phyloP scores from a whole-genome alignment of 179 eudicot genomes.

The Heliamphora pulchella region DNA sequence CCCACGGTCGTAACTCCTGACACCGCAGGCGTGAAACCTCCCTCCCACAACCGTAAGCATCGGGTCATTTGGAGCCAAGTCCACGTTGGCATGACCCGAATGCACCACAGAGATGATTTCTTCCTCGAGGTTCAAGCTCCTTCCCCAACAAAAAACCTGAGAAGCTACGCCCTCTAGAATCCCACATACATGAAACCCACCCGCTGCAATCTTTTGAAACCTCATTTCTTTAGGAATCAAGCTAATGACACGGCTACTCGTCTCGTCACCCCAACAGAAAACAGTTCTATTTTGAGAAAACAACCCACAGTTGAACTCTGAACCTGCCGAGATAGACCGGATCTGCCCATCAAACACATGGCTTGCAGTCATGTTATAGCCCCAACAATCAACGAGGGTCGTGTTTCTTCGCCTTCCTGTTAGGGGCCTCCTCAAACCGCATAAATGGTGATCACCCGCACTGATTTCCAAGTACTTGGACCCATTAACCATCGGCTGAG shows the following conservation, averaged over 20 bases:
- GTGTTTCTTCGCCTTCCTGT: slow-evolving; percentile 45
- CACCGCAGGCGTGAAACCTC: slow-evolving; percentile 81
- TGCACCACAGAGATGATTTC: slow-evolving; percentile 29
- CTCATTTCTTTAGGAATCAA: slow-evolving; percentile 39
- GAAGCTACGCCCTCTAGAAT: slow-evolving; percentile 56
- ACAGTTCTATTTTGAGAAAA: slow-evolving; percentile 62
- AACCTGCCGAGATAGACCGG: slow-evolving; percentile 71
- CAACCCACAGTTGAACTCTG: slow-evolving; percentile 76
- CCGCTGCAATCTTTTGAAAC: slow-evolving; percentile 68
- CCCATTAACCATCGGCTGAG: slow-evolving; percentile 46
- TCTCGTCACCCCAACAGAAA: slow-evolving; percentile 91
- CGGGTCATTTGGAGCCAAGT: slow-evolving; percentile 48
- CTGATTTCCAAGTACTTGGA: slow-evolving; percentile 72
- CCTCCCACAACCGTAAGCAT: slow-evolving; percentile 83
- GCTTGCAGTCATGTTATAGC: slow-evolving; percentile 77
- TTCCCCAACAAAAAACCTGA: slow-evolving; percentile 70
- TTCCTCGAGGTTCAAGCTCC: slow-evolving; percentile 44
- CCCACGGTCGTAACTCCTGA: slow-evolving; percentile 47
- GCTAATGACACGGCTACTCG: slow-evolving; percentile 46
- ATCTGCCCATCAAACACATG: slow-evolving; percentile 57
- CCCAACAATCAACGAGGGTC: slow-evolving; percentile 92
- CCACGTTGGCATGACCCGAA: slow-evolving; percentile 40
- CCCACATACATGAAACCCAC: slow-evolving; percentile 93
- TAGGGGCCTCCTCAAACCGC: slow-evolving; percentile 65
- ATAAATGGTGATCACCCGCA: slow-evolving; percentile 94